A percentile compares a stretch with the other conserved stretches of the same genome.
phyloP scores from a whole-genome alignment of 2,329 filamentous ascomycete species.

The Pseudogymnoascus verrucosus region DNA sequence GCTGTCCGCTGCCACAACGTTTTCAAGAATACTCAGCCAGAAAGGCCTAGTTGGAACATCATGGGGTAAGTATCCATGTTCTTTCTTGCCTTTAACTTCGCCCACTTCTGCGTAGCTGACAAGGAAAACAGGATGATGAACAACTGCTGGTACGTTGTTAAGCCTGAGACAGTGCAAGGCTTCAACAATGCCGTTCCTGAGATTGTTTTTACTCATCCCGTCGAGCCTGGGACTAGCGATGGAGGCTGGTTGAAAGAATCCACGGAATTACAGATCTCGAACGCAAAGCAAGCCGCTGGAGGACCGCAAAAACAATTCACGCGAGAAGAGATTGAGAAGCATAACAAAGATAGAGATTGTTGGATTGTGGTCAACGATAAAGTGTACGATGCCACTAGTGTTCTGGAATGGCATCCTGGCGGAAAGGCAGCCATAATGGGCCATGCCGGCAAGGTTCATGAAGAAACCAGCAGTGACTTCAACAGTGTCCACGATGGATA shows the following conservation, averaged over 20 bases:
- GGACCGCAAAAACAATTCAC: conserved; percentile 44
- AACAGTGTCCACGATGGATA: conserved; percentile 43
- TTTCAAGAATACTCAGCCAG: conserved; percentile 43
- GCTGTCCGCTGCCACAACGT: conserved; percentile 41
- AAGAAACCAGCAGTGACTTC: conserved; percentile 42
- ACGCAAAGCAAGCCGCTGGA: conserved; percentile 36
- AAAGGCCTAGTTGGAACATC: conserved; percentile 39
- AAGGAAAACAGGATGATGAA: conserved; percentile 41
- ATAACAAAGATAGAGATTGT: conserved; percentile 39
- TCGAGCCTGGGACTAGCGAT: conserved; percentile 34
- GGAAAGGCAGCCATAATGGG: conserved; percentile 39
- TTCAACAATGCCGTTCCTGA: background rate
- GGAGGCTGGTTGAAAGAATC: conserved; percentile 45
- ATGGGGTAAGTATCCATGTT: conserved; percentile 26
- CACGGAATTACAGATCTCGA: conserved; percentile 36
- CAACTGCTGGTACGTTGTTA: conserved; percentile 42
- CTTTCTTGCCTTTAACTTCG: background rate
- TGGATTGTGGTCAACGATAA: conserved; percentile 47
- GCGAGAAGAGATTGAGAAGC: conserved; percentile 44
- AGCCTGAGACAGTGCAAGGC: conserved; percentile 28
- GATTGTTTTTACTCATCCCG: conserved; percentile 40
- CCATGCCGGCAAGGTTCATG: conserved; percentile 42
- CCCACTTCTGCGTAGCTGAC: background rate
- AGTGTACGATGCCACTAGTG: conserved; percentile 42
- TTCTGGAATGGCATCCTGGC: conserved; percentile 42